Conservation (phyloP, 306 rosid species). For the Fagus crenata region DNA sequence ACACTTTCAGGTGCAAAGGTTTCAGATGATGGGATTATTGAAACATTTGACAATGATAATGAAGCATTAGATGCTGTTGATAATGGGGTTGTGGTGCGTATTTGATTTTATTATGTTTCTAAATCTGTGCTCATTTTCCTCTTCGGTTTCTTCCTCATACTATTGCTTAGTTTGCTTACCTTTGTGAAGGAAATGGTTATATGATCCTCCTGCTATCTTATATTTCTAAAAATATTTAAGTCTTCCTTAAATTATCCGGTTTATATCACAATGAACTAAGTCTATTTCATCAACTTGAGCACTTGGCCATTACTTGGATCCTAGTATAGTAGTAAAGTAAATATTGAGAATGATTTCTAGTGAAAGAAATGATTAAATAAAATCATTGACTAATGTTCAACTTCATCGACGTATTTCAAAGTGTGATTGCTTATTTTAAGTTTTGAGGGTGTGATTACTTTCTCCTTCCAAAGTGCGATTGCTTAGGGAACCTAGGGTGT, state of each 20-base stretch:
- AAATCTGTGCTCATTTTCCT: neutral
- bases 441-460: neutral
- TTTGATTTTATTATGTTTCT: conserved; percentile 3
- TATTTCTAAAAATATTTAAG: neutral
- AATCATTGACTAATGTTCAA: neutral
- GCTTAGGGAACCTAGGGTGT: no score
- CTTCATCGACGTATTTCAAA: neutral
- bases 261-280: neutral
- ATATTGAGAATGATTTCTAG: neutral
- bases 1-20: conserved; percentile 54
- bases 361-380: neutral
- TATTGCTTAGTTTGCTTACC: conserved; percentile 7
- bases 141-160: neutral
- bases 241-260: neutral
- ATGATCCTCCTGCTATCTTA: neutral
- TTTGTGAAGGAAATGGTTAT: neutral
- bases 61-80: conserved; percentile 67
- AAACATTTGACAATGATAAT: conserved; percentile 75
- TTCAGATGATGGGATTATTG: conserved; percentile 62
- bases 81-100: conserved; percentile 65
- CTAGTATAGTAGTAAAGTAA: neutral
- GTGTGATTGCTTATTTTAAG: no score
- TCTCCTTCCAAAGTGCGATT: neutral
- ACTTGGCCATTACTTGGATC: neutral
- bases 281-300: neutral